Percentiles rank a stretch among this genome's conserved stretches.
These are phyloP conservation scores for Cerioporus squamosus DNA, from an alignment of 1,284 basidiomycete species.

Conservation along the genomic window DNA sequence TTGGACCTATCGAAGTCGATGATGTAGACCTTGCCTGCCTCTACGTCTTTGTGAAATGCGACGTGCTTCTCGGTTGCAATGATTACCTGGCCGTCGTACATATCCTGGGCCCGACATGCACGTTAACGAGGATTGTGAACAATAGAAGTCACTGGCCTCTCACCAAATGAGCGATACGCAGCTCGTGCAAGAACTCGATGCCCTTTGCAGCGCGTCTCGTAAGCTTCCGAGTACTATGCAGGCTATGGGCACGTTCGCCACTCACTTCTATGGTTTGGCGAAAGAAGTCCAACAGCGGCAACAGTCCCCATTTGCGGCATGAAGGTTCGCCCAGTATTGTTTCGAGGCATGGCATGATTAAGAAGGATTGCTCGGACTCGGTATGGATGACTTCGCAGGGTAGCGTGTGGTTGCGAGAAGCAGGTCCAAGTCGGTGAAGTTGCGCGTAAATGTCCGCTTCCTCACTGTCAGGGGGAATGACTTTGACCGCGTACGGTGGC, in stretches of 20 bases:
- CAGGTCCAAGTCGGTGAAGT: too few relatives aligned
- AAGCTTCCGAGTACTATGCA: not conserved
- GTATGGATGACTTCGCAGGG: too few relatives aligned
- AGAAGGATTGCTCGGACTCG: too few relatives aligned
- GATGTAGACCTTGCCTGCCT: not conserved
- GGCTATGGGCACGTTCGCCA: too few relatives aligned
- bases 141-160: not conserved
- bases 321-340: rapidly evolving
- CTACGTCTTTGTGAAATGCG: not conserved
- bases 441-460: too few relatives aligned
- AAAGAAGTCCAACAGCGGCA: not conserved
- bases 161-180: not conserved
- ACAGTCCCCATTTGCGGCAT: not conserved
- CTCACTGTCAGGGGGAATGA: too few relatives aligned
- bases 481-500: too few relatives aligned
- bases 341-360: not conserved
- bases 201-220: not conserved
- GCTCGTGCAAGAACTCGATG: not conserved
- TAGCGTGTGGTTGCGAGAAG: too few relatives aligned
- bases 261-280: not conserved
- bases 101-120: not conserved
- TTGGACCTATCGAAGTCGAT: not conserved
- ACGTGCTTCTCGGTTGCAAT: not conserved
- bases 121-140: too few relatives aligned
- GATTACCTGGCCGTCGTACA: not conserved